Conservation (phyloP, 768 basidiomycete genomes). For the Pleurotus platypus region DNA sequence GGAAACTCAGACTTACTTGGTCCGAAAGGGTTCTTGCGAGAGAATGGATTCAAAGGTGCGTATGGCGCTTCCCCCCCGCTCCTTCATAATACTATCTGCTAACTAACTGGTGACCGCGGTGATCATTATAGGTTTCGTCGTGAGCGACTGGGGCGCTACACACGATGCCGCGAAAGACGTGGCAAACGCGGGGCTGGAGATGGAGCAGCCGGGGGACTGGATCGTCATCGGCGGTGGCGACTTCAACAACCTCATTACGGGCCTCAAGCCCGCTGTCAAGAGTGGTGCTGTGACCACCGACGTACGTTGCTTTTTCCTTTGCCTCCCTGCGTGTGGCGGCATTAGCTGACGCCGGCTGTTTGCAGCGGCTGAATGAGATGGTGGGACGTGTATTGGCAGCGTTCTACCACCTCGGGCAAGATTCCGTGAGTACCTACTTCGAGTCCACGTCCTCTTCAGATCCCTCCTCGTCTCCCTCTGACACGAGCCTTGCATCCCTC, state of each 20-base stretch:
- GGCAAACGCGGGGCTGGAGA: constrained; percentile 45
- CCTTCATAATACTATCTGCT: not conserved
- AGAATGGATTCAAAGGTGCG: constrained; percentile 40
- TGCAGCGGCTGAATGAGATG: constrained; percentile 43
- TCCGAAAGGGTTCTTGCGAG: constrained; percentile 32
- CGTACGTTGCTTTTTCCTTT: constrained; percentile 14
- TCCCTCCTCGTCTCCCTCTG: not conserved
- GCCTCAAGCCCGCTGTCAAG: constrained; percentile 31
- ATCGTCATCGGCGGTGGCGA: constrained; percentile 43
- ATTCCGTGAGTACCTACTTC: constrained; percentile 26
- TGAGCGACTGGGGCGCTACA: constrained; percentile 53
- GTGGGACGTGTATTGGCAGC: constrained; percentile 39
- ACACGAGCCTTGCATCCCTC: not conserved
- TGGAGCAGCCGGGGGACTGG: constrained; percentile 50
- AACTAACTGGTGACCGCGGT: too few relatives aligned
- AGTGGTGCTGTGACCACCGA: constrained; percentile 27
- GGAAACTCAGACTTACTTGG: constrained; percentile 52
- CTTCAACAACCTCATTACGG: constrained; percentile 14
- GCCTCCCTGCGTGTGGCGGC: not conserved
- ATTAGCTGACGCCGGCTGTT: not conserved
- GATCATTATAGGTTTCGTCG: constrained; percentile 33
- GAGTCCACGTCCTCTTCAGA: not conserved
- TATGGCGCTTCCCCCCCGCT: not conserved
- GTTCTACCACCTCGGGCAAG: constrained; percentile 47
- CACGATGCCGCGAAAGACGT: constrained; percentile 43